A percentile compares a stretch with the other conserved stretches of the same genome.
These are phyloP conservation scores for Tetradesmus lagerheimii DNA, from an alignment of 139 green algal genomes.

Conservation along the genomic window DNA sequence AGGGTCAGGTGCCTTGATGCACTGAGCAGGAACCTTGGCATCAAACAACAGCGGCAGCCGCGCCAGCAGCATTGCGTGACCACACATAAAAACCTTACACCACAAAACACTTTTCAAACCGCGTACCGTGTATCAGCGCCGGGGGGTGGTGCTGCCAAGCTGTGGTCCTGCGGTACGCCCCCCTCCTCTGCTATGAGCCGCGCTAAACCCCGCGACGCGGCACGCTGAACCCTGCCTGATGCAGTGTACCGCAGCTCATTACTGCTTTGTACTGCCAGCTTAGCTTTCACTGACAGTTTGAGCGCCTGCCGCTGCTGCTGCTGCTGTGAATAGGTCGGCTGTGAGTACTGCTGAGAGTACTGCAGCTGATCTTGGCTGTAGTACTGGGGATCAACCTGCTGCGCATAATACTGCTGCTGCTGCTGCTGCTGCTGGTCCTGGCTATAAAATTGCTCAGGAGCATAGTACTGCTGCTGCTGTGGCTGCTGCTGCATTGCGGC, in stretches of 20 bases:
- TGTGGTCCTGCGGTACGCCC: slow-evolving; percentile 36
- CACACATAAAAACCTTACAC: too few relatives aligned
- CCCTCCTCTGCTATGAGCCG: slow-evolving; percentile 41
- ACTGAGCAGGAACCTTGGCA: too few relatives aligned
- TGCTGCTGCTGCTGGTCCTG: slow-evolving; percentile 17
- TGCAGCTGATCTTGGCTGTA: background rate
- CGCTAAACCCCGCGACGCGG: slow-evolving; percentile 23
- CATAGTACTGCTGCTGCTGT: slow-evolving; percentile 12
- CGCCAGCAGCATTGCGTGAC: too few relatives aligned
- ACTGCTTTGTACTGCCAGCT: slow-evolving; percentile 14
- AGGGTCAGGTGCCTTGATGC: too few relatives aligned
- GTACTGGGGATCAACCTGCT: background rate
- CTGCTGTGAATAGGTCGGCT: background rate
- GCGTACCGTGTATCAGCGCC: background rate
- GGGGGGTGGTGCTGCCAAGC: slow-evolving; percentile 25
- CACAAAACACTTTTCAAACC: too few relatives aligned
- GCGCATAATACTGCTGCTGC: slow-evolving; percentile 11
- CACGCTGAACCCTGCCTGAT: slow-evolving; percentile 20
- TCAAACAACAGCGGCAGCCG: too few relatives aligned
- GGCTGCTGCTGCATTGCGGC: slow-evolving; percentile 14
- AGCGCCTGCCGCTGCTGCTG: background rate
- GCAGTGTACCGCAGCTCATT: slow-evolving; percentile 35
- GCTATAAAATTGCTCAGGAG: background rate
- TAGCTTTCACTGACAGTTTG: background rate
- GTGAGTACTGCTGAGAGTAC: background rate